These are phyloP conservation scores for Dendrobium officinale DNA, from an alignment of 106 monocot genomes.

Conservation along the genomic window DNA sequence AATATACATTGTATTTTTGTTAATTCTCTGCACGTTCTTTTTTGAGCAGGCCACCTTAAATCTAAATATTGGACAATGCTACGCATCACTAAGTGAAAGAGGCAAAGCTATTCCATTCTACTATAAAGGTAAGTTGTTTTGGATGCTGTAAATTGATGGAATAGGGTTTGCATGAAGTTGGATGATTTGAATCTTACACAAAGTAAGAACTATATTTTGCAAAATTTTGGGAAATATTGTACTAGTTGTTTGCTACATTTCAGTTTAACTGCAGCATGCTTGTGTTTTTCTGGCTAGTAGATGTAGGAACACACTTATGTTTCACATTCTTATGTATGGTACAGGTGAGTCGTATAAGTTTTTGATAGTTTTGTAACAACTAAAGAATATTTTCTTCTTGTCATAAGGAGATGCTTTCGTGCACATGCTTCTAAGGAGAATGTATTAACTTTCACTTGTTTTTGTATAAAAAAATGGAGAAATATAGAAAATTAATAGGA, in stretches of 20 bases:
- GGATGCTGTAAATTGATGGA: neutral
- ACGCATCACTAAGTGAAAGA: conserved; percentile 44
- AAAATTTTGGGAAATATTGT: neutral
- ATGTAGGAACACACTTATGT: neutral
- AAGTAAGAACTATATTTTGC: neutral
- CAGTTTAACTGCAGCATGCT: neutral
- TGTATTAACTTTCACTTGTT: too few relatives aligned
- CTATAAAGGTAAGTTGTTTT: conserved; percentile 57
- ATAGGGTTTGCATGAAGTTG: neutral
- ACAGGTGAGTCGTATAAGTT: neutral
- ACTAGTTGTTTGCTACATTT: neutral
- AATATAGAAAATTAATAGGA: too few relatives aligned
- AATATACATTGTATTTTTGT: neutral
- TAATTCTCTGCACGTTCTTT: neutral
- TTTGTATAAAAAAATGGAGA: too few relatives aligned
- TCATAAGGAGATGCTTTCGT: neutral
- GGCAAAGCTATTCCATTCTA: conserved; percentile 67
- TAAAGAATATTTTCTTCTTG: neutral
- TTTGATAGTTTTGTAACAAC: neutral
- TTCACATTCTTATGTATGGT: neutral
- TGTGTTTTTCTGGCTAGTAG: neutral
- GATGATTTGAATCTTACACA: neutral
- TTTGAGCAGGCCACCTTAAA: conserved; percentile 46
- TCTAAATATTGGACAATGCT: conserved; percentile 80
- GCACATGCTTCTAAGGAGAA: neutral